phyloP scores from a whole-genome alignment of 2,329 filamentous ascomycete species.

The Beauveria asiatica region DNA sequence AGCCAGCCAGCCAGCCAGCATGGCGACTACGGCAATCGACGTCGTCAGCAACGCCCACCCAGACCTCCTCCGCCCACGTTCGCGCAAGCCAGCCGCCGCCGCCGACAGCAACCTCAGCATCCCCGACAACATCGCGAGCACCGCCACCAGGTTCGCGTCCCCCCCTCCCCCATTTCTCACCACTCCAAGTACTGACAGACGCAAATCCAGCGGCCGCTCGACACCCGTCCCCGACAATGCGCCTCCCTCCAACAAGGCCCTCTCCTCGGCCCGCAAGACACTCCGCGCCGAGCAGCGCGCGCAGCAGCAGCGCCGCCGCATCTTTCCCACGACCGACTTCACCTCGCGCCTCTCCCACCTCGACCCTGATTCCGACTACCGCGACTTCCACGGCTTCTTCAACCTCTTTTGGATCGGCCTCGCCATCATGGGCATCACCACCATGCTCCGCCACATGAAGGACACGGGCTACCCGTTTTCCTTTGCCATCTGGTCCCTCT shows the following conservation, averaged over 20 bases:
- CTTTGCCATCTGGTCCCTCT: slow-evolving; percentile 78
- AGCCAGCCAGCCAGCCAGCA: slow-evolving; percentile 6
- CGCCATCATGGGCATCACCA: slow-evolving; percentile 92
- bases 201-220: slow-evolving; percentile 52
- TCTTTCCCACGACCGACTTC: slow-evolving; percentile 93
- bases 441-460: slow-evolving; percentile 86
- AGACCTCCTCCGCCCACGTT: slow-evolving; percentile 34
- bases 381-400: slow-evolving; percentile 95
- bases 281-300: slow-evolving; percentile 66
- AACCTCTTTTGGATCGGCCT: slow-evolving; percentile 96
- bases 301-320: slow-evolving; percentile 41
- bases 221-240: slow-evolving; percentile 84
- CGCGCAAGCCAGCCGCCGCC: slow-evolving; percentile 33
- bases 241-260: slow-evolving; percentile 80
- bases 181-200: slow-evolving; percentile 4
- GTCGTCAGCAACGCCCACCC: slow-evolving; percentile 30
- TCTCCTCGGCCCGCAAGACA: slow-evolving; percentile 77
- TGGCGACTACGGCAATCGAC: slow-evolving; percentile 22
- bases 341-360: slow-evolving; percentile 89
- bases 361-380: slow-evolving; percentile 83
- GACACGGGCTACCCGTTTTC: slow-evolving; percentile 84
- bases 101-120: slow-evolving; percentile 27
- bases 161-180: neutral
- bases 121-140: slow-evolving; percentile 30
- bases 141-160: slow-evolving; percentile 34